phyloP scores from a whole-genome alignment of 768 basidiomycete genomes.

The Cystobasidiopsis lactophilus region DNA sequence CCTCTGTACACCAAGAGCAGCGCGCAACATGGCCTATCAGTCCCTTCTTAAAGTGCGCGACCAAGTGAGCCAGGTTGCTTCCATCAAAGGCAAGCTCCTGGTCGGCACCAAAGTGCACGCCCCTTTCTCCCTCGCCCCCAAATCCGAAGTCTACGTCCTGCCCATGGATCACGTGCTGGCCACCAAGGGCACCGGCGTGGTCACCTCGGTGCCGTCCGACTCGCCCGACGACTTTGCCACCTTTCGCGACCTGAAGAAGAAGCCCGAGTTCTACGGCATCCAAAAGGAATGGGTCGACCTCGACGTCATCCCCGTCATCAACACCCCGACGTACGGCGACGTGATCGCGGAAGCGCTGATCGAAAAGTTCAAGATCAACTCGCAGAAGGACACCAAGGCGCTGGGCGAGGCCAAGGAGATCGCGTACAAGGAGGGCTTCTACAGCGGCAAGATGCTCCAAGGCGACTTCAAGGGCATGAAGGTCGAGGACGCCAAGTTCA shows the following conservation, averaged over 20 bases:
- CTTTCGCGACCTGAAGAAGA: slow-evolving; percentile 75
- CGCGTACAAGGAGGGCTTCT: slow-evolving; percentile 97
- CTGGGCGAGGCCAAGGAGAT: slow-evolving; percentile 92
- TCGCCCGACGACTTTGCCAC: slow-evolving; percentile 93
- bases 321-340: slow-evolving; percentile 78
- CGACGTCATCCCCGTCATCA: slow-evolving; percentile 68
- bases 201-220: slow-evolving; percentile 93
- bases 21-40: slow-evolving; percentile 96
- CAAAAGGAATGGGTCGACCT: slow-evolving; percentile 64
- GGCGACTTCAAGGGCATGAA: slow-evolving; percentile 74
- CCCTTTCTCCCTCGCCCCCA: slow-evolving; percentile 50
- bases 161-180: slow-evolving; percentile 97
- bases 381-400: slow-evolving; percentile 79
- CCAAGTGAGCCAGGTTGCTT: slow-evolving; percentile 45
- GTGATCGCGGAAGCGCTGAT: slow-evolving; percentile 64
- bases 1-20: slow-evolving; percentile 67
- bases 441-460: slow-evolving; percentile 69
- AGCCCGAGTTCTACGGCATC: slow-evolving; percentile 88
- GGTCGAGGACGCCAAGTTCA: slow-evolving; percentile 77
- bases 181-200: slow-evolving; percentile 97
- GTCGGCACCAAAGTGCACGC: slow-evolving; percentile 79
- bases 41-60: slow-evolving; percentile 53
- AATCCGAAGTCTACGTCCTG: slow-evolving; percentile 63
- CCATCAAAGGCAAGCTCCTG: slow-evolving; percentile 55
- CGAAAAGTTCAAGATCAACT: slow-evolving; percentile 78